Evolutionary conservation across 2,329 filamentous ascomycete genomes (phyloP).

Genomic region (Colletotrichum karsti): DNA sequence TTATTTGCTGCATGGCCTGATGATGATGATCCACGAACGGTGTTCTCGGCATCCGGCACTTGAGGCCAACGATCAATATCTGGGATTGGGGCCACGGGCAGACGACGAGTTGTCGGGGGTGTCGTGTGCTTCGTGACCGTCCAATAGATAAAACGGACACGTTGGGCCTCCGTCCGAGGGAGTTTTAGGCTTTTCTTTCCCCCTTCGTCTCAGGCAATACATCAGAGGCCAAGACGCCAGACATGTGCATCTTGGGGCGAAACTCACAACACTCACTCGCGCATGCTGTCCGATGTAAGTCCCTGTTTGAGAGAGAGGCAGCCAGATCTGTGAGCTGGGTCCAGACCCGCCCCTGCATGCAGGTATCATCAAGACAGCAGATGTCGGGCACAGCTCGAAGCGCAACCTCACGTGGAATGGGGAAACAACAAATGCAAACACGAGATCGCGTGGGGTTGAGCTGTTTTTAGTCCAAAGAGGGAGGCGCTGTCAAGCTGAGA

Average conservation of each 20-base stretch:
- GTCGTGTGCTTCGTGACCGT: not conserved
- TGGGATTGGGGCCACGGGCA: not conserved
- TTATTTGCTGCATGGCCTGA: not conserved
- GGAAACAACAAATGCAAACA: not conserved
- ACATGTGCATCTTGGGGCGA: not conserved
- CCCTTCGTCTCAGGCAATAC: not conserved
- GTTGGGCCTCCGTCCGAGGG: not conserved
- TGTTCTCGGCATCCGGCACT: constrained; percentile 11
- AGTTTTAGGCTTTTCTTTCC: constrained; percentile 1
- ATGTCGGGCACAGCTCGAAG: too few relatives aligned
- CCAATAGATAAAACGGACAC: not conserved
- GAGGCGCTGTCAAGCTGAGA: not conserved
- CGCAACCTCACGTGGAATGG: not conserved
- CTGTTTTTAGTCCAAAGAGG: constrained; percentile 1
- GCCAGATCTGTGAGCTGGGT: not conserved
- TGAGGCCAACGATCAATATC: not conserved
- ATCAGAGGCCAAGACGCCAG: not conserved
- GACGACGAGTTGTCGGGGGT: not conserved
- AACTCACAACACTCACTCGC: not conserved
- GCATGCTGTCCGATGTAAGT: not conserved
- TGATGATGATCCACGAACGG: constrained; percentile 2
- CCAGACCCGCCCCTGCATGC: not conserved
- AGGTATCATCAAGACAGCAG: not conserved
- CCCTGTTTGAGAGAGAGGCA: not conserved
- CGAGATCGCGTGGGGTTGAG: not conserved